These are phyloP conservation scores for Ceratocystis cubensis DNA, from an alignment of 2,329 filamentous ascomycete genomes.

Conservation along the genomic window DNA sequence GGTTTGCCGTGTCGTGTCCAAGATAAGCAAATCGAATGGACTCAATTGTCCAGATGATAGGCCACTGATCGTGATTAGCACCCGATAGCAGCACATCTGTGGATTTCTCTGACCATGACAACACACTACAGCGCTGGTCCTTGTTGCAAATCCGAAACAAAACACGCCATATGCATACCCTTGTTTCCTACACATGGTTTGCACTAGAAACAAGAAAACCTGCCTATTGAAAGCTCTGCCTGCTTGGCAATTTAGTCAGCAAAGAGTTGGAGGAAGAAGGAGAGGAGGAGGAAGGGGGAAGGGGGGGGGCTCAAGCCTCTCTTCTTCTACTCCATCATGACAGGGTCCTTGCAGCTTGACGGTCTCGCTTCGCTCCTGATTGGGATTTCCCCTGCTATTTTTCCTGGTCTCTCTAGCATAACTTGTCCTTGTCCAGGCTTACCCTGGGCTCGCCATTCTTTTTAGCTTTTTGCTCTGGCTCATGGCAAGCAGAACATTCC, in stretches of 20 bases:
- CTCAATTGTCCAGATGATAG: no score
- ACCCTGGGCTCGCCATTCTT: no score
- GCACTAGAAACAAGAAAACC: background rate
- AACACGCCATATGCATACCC: constrained; percentile 3
- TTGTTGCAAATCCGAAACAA: constrained; percentile 4
- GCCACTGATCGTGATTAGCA: no score
- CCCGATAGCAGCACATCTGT: no score
- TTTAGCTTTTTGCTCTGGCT: no score
- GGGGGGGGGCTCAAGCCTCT: background rate
- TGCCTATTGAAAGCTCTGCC: background rate
- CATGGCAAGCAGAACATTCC: background rate
- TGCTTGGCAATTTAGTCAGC: background rate
- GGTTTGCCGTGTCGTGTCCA: no score
- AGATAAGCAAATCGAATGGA: no score
- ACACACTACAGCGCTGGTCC: background rate
- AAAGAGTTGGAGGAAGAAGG: background rate
- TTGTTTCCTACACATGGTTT: background rate
- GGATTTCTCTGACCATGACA: background rate
- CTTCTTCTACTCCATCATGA: background rate
- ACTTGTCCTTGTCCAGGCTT: no score
- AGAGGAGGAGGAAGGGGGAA: background rate
- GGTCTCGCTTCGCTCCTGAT: background rate
- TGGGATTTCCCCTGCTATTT: background rate
- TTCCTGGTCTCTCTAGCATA: no score
- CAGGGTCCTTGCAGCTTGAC: background rate